Evolutionary conservation across 208 protist species (phyloP).

Genomic region (Leishmania lainsoni): DNA sequence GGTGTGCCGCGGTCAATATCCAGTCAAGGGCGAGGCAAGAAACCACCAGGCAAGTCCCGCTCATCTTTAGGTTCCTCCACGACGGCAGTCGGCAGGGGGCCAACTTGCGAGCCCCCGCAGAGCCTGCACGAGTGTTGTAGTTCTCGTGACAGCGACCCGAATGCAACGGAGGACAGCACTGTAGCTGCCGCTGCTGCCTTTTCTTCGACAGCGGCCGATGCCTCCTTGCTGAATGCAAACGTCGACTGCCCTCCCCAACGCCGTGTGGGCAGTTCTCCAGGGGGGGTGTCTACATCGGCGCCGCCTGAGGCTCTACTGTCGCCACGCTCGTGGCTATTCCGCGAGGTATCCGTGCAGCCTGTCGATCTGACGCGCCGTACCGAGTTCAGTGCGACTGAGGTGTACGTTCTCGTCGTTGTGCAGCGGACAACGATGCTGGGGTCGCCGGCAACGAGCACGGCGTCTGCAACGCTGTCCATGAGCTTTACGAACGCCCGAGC

Average conservation of each 20-base stretch:
- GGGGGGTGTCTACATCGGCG: neutral
- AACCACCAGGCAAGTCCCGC: neutral
- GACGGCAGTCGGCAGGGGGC: neutral
- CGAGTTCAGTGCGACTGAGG: conserved; percentile 34
- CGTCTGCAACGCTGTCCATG: neutral
- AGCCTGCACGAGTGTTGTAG: neutral
- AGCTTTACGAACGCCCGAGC: neutral
- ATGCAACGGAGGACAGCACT: neutral
- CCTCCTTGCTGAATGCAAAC: neutral
- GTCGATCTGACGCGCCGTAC: conserved; percentile 46
- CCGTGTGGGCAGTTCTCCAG: neutral
- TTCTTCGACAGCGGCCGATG: neutral
- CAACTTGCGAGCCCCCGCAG: neutral
- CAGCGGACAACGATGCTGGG: conserved; percentile 34
- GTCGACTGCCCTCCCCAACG: neutral
- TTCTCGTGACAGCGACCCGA: neutral
- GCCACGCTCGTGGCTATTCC: conserved; percentile 27
- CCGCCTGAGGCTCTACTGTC: conserved; percentile 12
- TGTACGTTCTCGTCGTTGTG: conserved; percentile 69
- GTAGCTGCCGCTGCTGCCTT: neutral
- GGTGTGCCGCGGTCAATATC: neutral
- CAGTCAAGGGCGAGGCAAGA: neutral
- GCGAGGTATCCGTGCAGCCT: conserved; percentile 36
- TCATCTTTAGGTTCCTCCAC: neutral
- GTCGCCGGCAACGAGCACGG: neutral